Evolutionary conservation across 2,329 filamentous ascomycete genomes (phyloP), one percentile per base, ranked within the genome.

Genomic region (Ilyonectria mors-panacis): DNA sequence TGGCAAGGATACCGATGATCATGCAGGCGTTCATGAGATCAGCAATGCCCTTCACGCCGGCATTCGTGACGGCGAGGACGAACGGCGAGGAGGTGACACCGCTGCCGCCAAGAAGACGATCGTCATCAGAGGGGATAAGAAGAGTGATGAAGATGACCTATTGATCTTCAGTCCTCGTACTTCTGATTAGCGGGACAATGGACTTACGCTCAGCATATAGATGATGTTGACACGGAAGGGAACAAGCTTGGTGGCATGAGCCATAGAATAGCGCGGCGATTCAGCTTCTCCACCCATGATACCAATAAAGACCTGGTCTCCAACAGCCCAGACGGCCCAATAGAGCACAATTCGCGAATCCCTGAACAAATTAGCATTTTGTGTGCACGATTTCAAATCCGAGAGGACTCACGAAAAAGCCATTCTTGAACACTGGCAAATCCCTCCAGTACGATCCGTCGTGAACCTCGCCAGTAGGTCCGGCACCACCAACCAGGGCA

Each of bases 301-400:
- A n/a, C 71, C 71, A 39, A 73, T 73, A 4, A 73, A 73, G 7
- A 73, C 71, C 42, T 73, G 71, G 3, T 73, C 71, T 0, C 71
- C 71, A 1, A 73, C 71, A 0, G 71, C 71, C 71, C 71, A 73
- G 10, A 61, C 69, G 2, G 72, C 71, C 71, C 2, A 73, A 35
- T 6, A 73, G 54, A 2, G 69, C 65, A n/a, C 58, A 67, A 23
- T 62, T 73, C 1, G 72, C 72, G 3, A 73, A 73, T 8, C 71
- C 71, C 71, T 73, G 4, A 12, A 19, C 17, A 6, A n/a, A 15
- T 63, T 58, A 63, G 61, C 3, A 6, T 26, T 12, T 5, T 15
- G 23, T 26, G 3, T 13, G 1, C 1, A 17, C 45, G 7, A n/a
- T 19, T 15, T 15, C 13, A 17, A 17, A n/a, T n/a, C 1, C 1